A percentile compares a stretch with the other conserved stretches of the same genome.
These are phyloP conservation scores for Prillingera fragicola DNA, from an alignment of 1,284 basidiomycete genomes.

Conservation along the genomic window DNA sequence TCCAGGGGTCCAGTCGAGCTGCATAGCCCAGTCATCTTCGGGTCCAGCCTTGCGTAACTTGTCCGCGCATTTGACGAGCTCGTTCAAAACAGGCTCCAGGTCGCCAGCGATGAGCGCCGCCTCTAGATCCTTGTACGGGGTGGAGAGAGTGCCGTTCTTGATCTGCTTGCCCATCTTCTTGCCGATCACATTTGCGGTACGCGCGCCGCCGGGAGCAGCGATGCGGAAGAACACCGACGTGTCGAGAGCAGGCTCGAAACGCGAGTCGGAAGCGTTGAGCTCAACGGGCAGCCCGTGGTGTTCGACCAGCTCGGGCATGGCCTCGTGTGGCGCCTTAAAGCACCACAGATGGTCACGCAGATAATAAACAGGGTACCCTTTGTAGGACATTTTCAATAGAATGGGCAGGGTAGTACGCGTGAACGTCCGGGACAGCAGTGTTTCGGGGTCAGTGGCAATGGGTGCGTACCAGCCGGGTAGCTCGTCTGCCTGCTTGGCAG, in stretches of 20 bases:
- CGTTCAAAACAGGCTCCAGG: slow-evolving; percentile 7
- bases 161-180: slow-evolving; percentile 16
- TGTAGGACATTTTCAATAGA: slow-evolving; percentile 41
- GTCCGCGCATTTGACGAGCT: slow-evolving; percentile 18
- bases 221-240: slow-evolving; percentile 37
- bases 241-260: slow-evolving; percentile 16
- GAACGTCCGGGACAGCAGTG: slow-evolving; percentile 14
- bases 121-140: slow-evolving; percentile 24
- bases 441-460: slow-evolving; percentile 10
- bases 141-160: slow-evolving; percentile 22
- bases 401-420: slow-evolving; percentile 40
- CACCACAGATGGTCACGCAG: slow-evolving; percentile 45
- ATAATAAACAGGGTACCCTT: slow-evolving; percentile 42
- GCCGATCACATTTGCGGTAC: slow-evolving; percentile 9
- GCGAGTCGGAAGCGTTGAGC: slow-evolving; percentile 25
- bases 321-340: slow-evolving; percentile 36
- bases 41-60: slow-evolving; percentile 7
- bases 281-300: slow-evolving; percentile 32
- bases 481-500: background rate
- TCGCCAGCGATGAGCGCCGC: background rate
- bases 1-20: slow-evolving; percentile 60
- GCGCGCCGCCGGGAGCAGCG: background rate
- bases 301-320: slow-evolving; percentile 22
- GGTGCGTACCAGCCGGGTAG: slow-evolving; percentile 25
- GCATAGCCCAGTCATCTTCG: slow-evolving; percentile 55